Evolutionary conservation across 2,329 filamentous ascomycete genomes (phyloP).

Genomic region (Diaporthe sp.): DNA sequence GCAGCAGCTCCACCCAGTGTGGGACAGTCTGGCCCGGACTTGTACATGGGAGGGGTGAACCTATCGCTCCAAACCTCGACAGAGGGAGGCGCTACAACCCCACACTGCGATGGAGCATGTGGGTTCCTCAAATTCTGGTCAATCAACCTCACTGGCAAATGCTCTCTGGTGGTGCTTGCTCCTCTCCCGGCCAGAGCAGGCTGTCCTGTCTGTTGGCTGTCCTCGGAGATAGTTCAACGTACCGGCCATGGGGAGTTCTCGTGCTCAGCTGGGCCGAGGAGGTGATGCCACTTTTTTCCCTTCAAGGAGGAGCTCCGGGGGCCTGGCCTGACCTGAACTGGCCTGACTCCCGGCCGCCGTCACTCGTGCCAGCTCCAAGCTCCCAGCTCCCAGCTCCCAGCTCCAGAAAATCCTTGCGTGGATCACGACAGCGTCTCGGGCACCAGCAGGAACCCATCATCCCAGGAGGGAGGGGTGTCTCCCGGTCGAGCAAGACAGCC

Average conservation of each 20-base stretch:
- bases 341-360: conserved; percentile 1
- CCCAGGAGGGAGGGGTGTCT: background rate
- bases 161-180: conserved; percentile 14
- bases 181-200: conserved; percentile 14
- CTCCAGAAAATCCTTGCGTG: conserved; percentile 31
- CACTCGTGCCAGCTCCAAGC: conserved; percentile 19
- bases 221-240: background rate
- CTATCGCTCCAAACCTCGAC: background rate
- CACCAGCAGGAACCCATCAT: conserved; percentile 26
- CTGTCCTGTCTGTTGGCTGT: background rate
- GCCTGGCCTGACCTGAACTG: background rate
- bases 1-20: conserved; percentile 30
- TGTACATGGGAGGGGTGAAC: conserved; percentile 15
- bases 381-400: conserved; percentile 21
- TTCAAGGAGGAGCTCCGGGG: conserved; percentile 5
- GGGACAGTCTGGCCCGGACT: conserved; percentile 30
- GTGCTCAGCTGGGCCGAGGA: conserved; percentile 15
- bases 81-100: conserved; percentile 25
- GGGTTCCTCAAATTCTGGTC: conserved; percentile 31
- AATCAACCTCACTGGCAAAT: conserved; percentile 10
- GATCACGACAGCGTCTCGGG: conserved; percentile 28
- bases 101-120: conserved; percentile 36
- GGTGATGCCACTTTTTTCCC: conserved; percentile 12
- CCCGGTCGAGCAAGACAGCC: conserved; percentile 30
- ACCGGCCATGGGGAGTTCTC: background rate